A percentile compares a stretch with the other conserved stretches of the same genome.
phyloP scores from a whole-genome alignment of 2,329 filamentous ascomycete species.

The Fusarium gaditjirri region DNA sequence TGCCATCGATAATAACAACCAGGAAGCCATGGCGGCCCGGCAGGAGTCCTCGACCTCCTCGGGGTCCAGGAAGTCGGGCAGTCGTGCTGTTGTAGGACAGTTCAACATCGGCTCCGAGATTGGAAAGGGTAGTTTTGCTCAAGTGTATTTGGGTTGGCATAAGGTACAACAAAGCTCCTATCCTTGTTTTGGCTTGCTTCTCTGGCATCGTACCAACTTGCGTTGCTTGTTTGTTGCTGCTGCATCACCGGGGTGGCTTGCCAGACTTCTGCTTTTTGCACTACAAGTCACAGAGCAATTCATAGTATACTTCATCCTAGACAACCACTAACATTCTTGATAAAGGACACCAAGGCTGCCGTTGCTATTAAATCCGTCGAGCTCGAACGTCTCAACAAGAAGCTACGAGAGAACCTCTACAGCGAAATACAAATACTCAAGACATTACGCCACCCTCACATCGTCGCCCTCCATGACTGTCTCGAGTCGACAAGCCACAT shows the following conservation, averaged over 20 bases:
- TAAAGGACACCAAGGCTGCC: slow-evolving; percentile 78
- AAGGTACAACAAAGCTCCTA: slow-evolving; percentile 63
- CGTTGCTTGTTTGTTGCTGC: slow-evolving; percentile 18
- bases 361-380: slow-evolving; percentile 98
- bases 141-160: slow-evolving; percentile 89
- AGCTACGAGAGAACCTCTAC: slow-evolving; percentile 95
- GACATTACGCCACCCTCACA: slow-evolving; percentile 92
- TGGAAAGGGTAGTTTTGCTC: slow-evolving; percentile 96
- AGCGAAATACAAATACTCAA: slow-evolving; percentile 96
- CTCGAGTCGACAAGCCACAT: slow-evolving; percentile 88
- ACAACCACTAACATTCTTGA: slow-evolving; percentile 15
- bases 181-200: slow-evolving; percentile 15
- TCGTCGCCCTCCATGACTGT: slow-evolving; percentile 95
- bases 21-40: slow-evolving; percentile 55
- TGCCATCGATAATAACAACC: slow-evolving; percentile 47
- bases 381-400: slow-evolving; percentile 88
- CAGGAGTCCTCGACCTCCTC: slow-evolving; percentile 50
- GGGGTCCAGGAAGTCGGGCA: slow-evolving; percentile 50
- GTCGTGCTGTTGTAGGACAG: slow-evolving; percentile 71
- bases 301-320: neutral
- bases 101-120: slow-evolving; percentile 90
- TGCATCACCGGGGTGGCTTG: slow-evolving; percentile 3
- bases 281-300: neutral
- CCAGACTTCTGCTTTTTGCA: neutral
- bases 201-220: slow-evolving; percentile 14